Evolutionary conservation across 2,329 filamentous ascomycete species (phyloP), one percentile per base, ranked within the genome.

Genomic region (Venturia oleaginea): DNA sequence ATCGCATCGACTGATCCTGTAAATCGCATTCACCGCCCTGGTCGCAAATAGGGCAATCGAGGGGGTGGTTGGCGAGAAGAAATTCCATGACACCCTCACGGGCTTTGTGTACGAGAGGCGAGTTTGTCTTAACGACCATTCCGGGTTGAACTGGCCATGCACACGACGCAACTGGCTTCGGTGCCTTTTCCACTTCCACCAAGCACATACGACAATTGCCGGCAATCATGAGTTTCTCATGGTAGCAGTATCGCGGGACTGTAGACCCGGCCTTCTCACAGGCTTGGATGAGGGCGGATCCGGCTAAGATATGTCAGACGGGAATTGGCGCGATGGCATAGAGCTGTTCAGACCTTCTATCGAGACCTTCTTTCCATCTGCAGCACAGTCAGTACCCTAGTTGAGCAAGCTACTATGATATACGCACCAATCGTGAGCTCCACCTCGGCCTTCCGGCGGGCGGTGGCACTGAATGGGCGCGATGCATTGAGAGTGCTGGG

Each of bases 151-250:
- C 94, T 62, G 94, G 94, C 94, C 94, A 99, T 71, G 94, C 94
- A 79, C 94, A 99, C 68, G 94, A 99, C 72, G 94, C 94, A 65
- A 97, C 92, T 66, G 94, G 94, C 81, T 99, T 99, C 66, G 94
- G 94, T 67, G 91, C 90, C 78, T 87, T 86, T 81, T 97, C 94
- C 70, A 99, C 94, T 82, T 99, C 94, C 74, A 99, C 94, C 74
- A 99, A 81, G 80, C 94, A 99, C 94, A 99, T 99, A 81, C 94
- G 92, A 80, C 94, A 99, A 80, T 97, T 99, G 79, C 94, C 94
- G 73, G 94, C 94, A 83, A 99, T 96, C 88, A 96, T 92, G 71
- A 99, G 85, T 81, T 99, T 97, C 89, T 97, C 93, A 85, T 97
- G 93, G 80, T 97, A 97, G 81, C 93, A 97, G 80, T 96, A 97